Evolutionary conservation across 129 eudicot genomes (phyloP).

Genomic region (Pseudognaphalium luteoalbum): DNA sequence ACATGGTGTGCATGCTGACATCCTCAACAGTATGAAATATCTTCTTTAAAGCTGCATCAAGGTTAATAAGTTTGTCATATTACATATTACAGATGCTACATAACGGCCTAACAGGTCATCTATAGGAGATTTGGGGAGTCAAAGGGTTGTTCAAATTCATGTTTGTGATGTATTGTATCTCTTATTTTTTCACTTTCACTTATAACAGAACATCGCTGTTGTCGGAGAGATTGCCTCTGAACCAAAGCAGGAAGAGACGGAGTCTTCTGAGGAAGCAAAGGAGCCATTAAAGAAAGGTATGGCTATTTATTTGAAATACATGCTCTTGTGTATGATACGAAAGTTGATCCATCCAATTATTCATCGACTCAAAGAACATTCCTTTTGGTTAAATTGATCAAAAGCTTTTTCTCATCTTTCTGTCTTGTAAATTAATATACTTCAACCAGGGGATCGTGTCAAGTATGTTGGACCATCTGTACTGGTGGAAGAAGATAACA

Average conservation of each 20-base stretch:
- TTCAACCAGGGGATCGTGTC: constrained; percentile 78
- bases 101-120: background rate
- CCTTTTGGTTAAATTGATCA: background rate
- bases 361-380: background rate
- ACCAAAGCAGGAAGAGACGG: constrained; percentile 52
- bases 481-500: constrained; percentile 54
- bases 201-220: constrained; percentile 70
- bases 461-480: constrained; percentile 75
- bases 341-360: background rate
- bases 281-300: constrained; percentile 75
- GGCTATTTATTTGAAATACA: background rate
- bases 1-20: background rate
- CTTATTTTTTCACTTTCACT: constrained; percentile 9
- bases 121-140: too few relatives aligned
- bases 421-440: background rate
- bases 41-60: background rate
- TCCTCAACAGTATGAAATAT: background rate
- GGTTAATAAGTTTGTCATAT: background rate
- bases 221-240: constrained; percentile 66
- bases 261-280: constrained; percentile 48
- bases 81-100: background rate
- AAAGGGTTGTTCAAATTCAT: background rate
- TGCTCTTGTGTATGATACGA: constrained; percentile 10
- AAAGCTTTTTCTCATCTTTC: background rate
- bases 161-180: background rate